These are phyloP conservation scores for Neonectria punicea DNA, from an alignment of 2,329 filamentous ascomycete genomes.

Conservation along the genomic window DNA sequence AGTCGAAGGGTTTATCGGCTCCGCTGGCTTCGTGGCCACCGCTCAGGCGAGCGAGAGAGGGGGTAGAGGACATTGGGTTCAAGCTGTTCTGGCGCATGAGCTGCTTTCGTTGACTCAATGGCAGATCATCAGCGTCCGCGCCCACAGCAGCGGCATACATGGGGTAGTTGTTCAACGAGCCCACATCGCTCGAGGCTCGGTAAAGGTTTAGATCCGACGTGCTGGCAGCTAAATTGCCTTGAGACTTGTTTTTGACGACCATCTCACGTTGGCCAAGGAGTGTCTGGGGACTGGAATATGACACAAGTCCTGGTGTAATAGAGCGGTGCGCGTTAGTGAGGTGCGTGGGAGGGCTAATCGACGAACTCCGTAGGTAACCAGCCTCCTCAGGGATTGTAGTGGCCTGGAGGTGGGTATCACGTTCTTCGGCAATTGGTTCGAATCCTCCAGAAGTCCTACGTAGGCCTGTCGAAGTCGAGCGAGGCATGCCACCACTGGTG, in stretches of 20 bases:
- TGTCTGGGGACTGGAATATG: constrained; percentile 64
- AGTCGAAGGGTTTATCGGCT: constrained; percentile 57
- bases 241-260: constrained; percentile 63
- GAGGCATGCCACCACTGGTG: constrained; percentile 29
- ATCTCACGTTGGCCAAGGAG: constrained; percentile 66
- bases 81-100: constrained; percentile 67
- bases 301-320: constrained; percentile 58
- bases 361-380: constrained; percentile 17
- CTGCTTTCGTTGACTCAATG: constrained; percentile 73
- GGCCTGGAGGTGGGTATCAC: constrained; percentile 25
- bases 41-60: constrained; percentile 35
- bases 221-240: constrained; percentile 50
- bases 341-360: constrained; percentile 34
- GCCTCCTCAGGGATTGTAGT: constrained; percentile 37
- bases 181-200: constrained; percentile 53
- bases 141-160: constrained; percentile 44
- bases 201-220: constrained; percentile 43
- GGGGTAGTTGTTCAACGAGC: constrained; percentile 52
- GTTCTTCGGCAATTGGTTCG: constrained; percentile 59
- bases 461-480: constrained; percentile 36
- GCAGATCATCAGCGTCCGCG: constrained; percentile 73
- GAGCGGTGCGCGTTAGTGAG: constrained; percentile 41
- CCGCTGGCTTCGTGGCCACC: constrained; percentile 45
- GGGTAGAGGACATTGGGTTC: constrained; percentile 44
- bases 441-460: constrained; percentile 45